Evolutionary conservation across 148 eudicot species (phyloP), one percentile per base, ranked within the genome.

Genomic region (Nepenthes mirabilis): DNA sequence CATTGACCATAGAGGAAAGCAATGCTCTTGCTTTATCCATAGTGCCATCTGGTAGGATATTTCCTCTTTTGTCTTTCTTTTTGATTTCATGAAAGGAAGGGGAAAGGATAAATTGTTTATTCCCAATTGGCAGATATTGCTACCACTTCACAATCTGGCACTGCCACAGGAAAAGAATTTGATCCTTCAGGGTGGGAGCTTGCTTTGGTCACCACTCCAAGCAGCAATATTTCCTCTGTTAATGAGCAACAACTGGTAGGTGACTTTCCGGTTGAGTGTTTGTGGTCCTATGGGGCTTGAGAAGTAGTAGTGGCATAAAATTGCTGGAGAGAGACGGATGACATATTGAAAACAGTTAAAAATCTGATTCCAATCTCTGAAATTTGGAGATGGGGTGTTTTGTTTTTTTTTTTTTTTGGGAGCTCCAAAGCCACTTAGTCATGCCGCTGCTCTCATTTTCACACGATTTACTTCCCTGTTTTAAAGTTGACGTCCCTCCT

Each of bases 151-250:
- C 76, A 72, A 55, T 67, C 84, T 64, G 77, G 65, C 48, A 66
- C 77, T 65, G 61, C 79, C 54, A 69, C 72, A 67, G 61, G 79
- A 9, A 79, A 82, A 59, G 82, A 81, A 59, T 72, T 86, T 64
- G 99, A 94, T 78, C 91, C 99, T 14, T 72, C 82, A 55, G 97
- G 99, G 6, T 94, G 99, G 99, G 99, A 89, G 74, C 97, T 94
- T 65, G 99, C 99, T 47, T 63, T 94, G 74, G 97, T 94, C 67
- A 65, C 84, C 54, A 80, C 99, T 47, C 97, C 99, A 9, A 87
- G 99, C 74, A 81, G 60, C 59, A 70, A 84, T 66, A 70, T 84
- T 59, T 86, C 99, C 58, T 55, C 90, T 37, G 74, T 56, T 50
- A 80, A 78, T 70, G 95, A 89, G 53, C 75, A 91, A 63, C 86